A percentile compares a stretch with the other conserved stretches of the same genome.
These are phyloP conservation scores for Spergularia azorica DNA, from an alignment of 179 eudicot species.

Conservation along the genomic window DNA sequence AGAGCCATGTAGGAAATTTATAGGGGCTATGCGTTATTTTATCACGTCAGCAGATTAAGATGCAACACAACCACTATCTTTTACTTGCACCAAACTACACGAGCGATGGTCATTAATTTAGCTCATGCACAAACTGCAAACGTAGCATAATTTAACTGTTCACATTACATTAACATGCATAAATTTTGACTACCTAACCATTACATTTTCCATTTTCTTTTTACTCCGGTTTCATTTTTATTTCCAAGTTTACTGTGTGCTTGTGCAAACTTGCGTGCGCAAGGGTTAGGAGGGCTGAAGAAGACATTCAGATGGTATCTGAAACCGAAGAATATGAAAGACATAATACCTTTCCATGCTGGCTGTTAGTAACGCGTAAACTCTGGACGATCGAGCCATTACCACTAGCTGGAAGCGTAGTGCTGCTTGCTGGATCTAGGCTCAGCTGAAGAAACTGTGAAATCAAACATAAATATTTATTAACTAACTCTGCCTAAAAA, in stretches of 20 bases:
- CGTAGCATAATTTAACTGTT: not conserved
- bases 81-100: not conserved
- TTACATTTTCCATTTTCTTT: not conserved
- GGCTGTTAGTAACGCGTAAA: constrained; percentile 78
- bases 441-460: constrained; percentile 91
- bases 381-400: constrained; percentile 73
- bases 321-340: not conserved
- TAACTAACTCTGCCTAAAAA: constrained; percentile 18
- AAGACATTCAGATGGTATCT: not conserved
- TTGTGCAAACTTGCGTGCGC: not conserved
- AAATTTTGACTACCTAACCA: not conserved
- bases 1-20: not conserved
- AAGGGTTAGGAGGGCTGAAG: not conserved
- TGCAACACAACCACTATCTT: not conserved
- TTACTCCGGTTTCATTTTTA: not conserved
- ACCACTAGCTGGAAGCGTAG: constrained; percentile 69
- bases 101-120: not conserved
- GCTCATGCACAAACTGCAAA: not conserved
- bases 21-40: not conserved
- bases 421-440: constrained; percentile 92
- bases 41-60: not conserved
- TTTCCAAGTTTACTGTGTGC: not conserved
- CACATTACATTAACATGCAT: not conserved
- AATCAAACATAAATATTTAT: constrained; percentile 21
- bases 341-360: constrained; percentile 84